phyloP scores from a whole-genome alignment of 2,329 filamentous ascomycete genomes.

The Aspergillus amoenus region DNA sequence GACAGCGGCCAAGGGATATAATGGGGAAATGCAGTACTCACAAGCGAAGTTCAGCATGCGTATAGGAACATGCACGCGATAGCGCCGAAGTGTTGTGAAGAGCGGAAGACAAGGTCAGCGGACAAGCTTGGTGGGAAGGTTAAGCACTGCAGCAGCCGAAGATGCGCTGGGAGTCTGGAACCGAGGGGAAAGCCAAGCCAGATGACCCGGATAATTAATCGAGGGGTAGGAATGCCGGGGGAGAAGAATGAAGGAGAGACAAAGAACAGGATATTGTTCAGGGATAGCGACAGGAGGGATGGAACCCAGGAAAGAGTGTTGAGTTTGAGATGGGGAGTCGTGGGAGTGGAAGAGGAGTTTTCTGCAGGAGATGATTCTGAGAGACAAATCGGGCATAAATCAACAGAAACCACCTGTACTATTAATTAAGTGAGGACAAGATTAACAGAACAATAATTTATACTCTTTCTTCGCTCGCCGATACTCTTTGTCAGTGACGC shows the following conservation, averaged over 20 bases:
- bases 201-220: constrained; percentile 13
- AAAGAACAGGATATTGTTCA: not conserved
- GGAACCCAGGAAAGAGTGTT: constrained; percentile 10
- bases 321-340: not conserved
- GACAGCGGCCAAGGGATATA: not conserved
- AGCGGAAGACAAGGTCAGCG: constrained; percentile 13
- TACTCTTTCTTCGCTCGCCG: not conserved
- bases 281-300: constrained; percentile 10
- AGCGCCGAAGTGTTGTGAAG: not conserved
- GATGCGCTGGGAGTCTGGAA: constrained; percentile 11
- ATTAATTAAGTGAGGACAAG: not conserved
- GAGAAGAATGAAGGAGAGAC: constrained; percentile 20
- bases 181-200: constrained; percentile 1
- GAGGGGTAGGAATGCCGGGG: constrained; percentile 9
- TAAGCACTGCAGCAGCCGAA: constrained; percentile 8
- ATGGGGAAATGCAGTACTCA: not conserved
- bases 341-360: constrained; percentile 4
- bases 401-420: not conserved
- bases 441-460: not conserved
- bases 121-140: constrained; percentile 9
- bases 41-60: not conserved
- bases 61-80: constrained; percentile 6
- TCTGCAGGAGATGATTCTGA: constrained; percentile 1
- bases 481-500: not conserved
- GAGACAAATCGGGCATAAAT: constrained; percentile 2